These are phyloP conservation scores for Petasospora rhodanensis DNA, from an alignment of 1,139 yeast genomes.

Conservation along the genomic window DNA sequence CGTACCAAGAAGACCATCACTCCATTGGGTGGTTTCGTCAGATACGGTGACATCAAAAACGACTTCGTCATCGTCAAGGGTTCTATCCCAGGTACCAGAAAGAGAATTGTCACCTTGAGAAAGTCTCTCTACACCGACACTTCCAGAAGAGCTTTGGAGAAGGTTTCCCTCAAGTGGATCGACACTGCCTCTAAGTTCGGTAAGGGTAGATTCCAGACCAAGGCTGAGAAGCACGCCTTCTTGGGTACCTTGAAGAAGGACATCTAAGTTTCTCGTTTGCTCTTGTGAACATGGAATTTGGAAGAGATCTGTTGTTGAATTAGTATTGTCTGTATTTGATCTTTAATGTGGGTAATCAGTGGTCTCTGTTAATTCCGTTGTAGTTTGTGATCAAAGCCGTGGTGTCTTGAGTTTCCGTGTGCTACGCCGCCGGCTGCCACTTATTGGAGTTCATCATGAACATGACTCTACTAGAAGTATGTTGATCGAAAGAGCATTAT, in stretches of 20 bases:
- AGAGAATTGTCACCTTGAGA: conserved; percentile 99
- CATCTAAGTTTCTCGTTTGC: conserved; percentile 12
- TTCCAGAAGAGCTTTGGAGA: conserved; percentile 95
- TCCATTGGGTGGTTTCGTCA: conserved; percentile 99
- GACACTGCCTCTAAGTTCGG: conserved; percentile 99
- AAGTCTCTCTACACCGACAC: conserved; percentile 97
- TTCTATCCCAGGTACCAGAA: conserved; percentile 99
- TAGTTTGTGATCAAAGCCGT: not conserved
- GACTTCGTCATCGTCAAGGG: conserved; percentile 98
- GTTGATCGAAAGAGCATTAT: too few relatives aligned
- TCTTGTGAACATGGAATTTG: conserved; percentile 3
- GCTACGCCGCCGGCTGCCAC: too few relatives aligned
- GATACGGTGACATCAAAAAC: conserved; percentile 97
- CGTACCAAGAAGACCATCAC: conserved; percentile 99
- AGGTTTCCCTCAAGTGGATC: conserved; percentile 98
- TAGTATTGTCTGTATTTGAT: conserved; percentile 4
- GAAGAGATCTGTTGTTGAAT: conserved; percentile 8
- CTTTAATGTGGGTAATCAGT: conserved; percentile 4
- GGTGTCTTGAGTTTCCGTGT: too few relatives aligned
- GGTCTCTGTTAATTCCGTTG: conserved; percentile 1
- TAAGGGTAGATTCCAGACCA: conserved; percentile 99
- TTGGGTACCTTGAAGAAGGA: conserved; percentile 99
- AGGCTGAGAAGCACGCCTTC: conserved; percentile 99
- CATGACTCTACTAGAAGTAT: too few relatives aligned
- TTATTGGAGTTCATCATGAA: too few relatives aligned